Evolutionary conservation across 257 asterid genomes (phyloP), one percentile per base, ranked within the genome.

Genomic region (Solanum pennellii): DNA sequence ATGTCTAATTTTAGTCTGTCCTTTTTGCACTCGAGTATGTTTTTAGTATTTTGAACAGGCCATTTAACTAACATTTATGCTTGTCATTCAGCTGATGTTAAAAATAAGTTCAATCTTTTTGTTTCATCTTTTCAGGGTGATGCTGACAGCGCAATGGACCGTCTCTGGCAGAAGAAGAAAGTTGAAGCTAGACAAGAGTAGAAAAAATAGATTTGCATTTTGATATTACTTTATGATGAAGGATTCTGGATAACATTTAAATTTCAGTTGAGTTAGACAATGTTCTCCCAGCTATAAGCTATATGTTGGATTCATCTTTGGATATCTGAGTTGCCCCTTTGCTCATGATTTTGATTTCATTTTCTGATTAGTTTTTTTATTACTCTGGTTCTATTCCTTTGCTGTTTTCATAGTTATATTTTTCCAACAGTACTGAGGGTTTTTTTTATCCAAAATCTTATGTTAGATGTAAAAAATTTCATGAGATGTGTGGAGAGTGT

Each of bases 121-220:
- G 44, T 80, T 80, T 29, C 85, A 27, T 80, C 69, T 80, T 80
- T 84, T 15, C 74, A 89, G 91, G 91, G 91, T 15, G 91, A 89
- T 65, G 91, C 89, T 87, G 91, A 89, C 82, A 87, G 91, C 5
- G 88, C 88, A 11, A 56, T 89, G 68, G 91, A 89, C 27, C 83
- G 91, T 42, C 89, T 89, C 68, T 89, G 91, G 89, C 89, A 86
- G 79, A 89, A 87, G 86, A 89, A 89, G 91, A 89, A 83, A 83
- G 83, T 80, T 7, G 91, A 89, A 62, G 82, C 83, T 37, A 66
- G 83, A 27, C 91, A 89, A 65, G 86, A 89, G 89, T 87, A 29
- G 83, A 91, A 87, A 52, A 83, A 82, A 80, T 80, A 29, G 85
- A 29, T 49, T 80, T 80, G 84, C 25, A 10, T 29, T 27, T 80